Evolutionary conservation across 768 basidiomycete genomes (phyloP), one percentile per base, ranked within the genome.

Genomic region (Auriscalpium vulgare): DNA sequence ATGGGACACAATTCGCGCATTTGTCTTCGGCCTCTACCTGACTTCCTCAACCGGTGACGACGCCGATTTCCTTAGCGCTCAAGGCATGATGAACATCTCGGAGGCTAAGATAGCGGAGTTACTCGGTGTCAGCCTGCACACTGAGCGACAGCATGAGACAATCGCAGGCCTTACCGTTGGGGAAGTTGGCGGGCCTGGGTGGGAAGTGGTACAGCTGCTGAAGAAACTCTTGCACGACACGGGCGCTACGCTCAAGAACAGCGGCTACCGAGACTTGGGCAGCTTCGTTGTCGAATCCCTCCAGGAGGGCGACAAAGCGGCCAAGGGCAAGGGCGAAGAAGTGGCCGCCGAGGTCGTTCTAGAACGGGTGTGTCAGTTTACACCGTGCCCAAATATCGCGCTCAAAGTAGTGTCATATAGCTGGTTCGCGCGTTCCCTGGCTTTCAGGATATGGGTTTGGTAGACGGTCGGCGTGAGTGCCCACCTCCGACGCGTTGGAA

Each of bases 1-100:
- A 59, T 92, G 85, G 79, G 88, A 94, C 68, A 83, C 81, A 54
- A 88, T 93, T 64, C 79, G 87, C 51, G 85, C 83, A 3, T 78
- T 95, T 51, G 75, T 81, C 35, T 82, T 92, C 63, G 78, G 83
- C 13, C 70, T 91, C 60, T 91, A 85, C 69, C 75, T 94, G 59
- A 76, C 81, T 29, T 85, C 86, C 4, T 71, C 79, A 8, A 68
- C 75, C 9, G 80, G 79, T 21, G 77, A 73, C 50, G 78, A 76
- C 21, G 70, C 65, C 10, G 81, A 87, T 65, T 65, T 84, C 13
- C 75, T 93, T 19, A 82, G 84, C 35, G 82, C 91, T 1, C 70
- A 73, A 55, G 88, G 88, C 37, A 82, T 95, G 76, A 70, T 73
- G 56, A 63, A 68, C 14, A 73, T 88, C 51, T 69, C 70, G 10